Conservation (phyloP, 164 flowering plant species). For the Vitis rotundifolia region DNA sequence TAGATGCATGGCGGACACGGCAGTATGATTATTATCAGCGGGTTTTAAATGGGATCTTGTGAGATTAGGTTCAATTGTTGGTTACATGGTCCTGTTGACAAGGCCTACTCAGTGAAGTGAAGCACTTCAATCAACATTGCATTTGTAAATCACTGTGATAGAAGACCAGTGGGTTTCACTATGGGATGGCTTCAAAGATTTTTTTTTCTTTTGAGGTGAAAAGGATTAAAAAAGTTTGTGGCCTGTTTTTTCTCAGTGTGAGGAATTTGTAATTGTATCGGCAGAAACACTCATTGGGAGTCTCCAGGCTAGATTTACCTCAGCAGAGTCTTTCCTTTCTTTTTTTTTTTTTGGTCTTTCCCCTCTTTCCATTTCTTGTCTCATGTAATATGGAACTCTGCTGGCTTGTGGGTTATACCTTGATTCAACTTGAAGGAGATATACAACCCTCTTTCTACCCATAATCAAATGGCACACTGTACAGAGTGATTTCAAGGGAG, state of each 20-base stretch:
- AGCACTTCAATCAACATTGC: conserved; percentile 3
- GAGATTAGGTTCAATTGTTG: conserved; percentile 23
- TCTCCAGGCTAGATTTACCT: conserved; percentile 16
- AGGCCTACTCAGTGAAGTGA: conserved; percentile 14
- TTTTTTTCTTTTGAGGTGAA: conserved; percentile 16
- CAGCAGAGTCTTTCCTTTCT: conserved; percentile 18
- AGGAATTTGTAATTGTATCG: conserved; percentile 33
- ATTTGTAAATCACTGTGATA: conserved; percentile 9
- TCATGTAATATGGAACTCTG: conserved; percentile 21
- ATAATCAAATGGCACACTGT: conserved; percentile 26
- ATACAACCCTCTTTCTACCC: conserved; percentile 12
- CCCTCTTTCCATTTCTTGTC: neutral
- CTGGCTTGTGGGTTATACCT: conserved; percentile 19
- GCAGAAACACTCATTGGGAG: conserved; percentile 20
- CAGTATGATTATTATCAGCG: conserved; percentile 98
- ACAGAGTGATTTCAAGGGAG: conserved; percentile 29
- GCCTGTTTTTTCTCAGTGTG: conserved; percentile 22
- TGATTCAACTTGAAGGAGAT: conserved; percentile 2
- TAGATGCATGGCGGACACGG: conserved; percentile 99
- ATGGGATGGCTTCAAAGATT: conserved; percentile 6
- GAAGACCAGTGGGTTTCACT: conserved; percentile 4
- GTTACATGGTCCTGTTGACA: conserved; percentile 6
- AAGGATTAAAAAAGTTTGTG: conserved; percentile 14
- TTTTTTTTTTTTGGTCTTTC: conserved; percentile 1
- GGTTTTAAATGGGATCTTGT: conserved; percentile 96